phyloP scores from a whole-genome alignment of 2,329 filamentous ascomycete species.

The Elsinoe perseae region DNA sequence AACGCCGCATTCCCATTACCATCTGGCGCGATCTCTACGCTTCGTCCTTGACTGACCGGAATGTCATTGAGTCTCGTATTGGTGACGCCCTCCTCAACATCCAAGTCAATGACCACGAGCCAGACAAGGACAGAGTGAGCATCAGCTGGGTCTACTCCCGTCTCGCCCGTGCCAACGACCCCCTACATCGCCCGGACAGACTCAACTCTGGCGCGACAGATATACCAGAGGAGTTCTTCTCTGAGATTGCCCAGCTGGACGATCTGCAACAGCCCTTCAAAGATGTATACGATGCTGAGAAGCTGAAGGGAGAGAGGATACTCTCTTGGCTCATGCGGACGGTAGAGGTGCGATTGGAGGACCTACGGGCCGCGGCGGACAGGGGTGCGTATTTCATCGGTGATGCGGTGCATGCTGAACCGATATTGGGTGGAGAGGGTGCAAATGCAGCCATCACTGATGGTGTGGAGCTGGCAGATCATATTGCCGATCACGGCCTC shows the following conservation, averaged over 20 bases:
- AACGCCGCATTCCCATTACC: constrained; percentile 21
- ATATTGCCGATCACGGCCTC: constrained; percentile 21
- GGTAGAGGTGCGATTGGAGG: constrained; percentile 19
- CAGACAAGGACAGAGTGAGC: constrained; percentile 24
- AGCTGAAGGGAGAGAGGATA: constrained; percentile 30
- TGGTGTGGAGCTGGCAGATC: constrained; percentile 29
- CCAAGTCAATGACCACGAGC: constrained; percentile 24
- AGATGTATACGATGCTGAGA: constrained; percentile 28
- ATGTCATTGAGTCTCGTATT: constrained; percentile 24
- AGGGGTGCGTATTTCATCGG: constrained; percentile 31
- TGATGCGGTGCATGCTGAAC: constrained; percentile 35
- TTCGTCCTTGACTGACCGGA: constrained; percentile 20
- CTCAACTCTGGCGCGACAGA: constrained; percentile 27
- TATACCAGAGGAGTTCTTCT: constrained; percentile 32
- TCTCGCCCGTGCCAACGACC: constrained; percentile 26
- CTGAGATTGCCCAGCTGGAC: constrained; percentile 27
- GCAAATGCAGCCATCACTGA: constrained; percentile 36
- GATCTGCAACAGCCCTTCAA: constrained; percentile 28
- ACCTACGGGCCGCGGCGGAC: constrained; percentile 24
- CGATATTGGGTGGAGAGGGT: constrained; percentile 35
- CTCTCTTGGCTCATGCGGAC: constrained; percentile 39
- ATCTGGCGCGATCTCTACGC: constrained; percentile 20
- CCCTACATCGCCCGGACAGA: constrained; percentile 31
- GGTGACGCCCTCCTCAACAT: constrained; percentile 27
- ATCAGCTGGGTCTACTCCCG: constrained; percentile 37